Conservation (phyloP, 768 basidiomycete species). For the Austroboletus festivus region DNA sequence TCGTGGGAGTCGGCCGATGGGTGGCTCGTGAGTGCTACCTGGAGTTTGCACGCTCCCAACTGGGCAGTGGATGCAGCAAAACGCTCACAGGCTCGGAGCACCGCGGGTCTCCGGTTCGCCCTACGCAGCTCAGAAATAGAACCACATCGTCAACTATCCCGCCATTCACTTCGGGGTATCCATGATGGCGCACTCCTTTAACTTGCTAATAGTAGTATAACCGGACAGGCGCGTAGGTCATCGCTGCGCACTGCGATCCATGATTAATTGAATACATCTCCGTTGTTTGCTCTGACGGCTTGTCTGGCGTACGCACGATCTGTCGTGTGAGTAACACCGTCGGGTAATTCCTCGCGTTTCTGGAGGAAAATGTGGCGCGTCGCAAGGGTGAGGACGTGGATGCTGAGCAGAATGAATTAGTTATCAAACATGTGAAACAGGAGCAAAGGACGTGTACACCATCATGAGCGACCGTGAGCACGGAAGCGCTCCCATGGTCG, state of each 20-base stretch:
- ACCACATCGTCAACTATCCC: neutral
- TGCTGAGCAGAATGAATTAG: neutral
- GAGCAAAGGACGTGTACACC: neutral
- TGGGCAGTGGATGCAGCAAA: neutral
- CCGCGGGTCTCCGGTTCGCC: slow-evolving; percentile 11
- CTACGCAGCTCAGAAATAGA: no score
- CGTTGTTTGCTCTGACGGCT: slow-evolving; percentile 13
- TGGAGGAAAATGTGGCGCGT: neutral
- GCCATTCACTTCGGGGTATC: slow-evolving; percentile 12
- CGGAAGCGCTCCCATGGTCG: neutral
- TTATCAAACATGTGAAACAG: neutral
- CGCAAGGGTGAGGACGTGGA: no score
- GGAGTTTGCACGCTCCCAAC: neutral
- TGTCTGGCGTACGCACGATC: neutral
- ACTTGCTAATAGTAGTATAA: no score
- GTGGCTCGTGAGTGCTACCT: neutral
- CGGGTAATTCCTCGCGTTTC: neutral
- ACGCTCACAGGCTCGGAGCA: slow-evolving; percentile 4
- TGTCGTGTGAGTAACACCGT: neutral
- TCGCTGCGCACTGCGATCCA: no score
- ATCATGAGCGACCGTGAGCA: neutral
- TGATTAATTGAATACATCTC: slow-evolving; percentile 20
- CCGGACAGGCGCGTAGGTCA: no score
- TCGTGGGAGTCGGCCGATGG: slow-evolving; percentile 9
- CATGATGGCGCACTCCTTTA: neutral